Conservation (phyloP, 129 eudicot genomes). For the Smallanthus sonchifolius region DNA sequence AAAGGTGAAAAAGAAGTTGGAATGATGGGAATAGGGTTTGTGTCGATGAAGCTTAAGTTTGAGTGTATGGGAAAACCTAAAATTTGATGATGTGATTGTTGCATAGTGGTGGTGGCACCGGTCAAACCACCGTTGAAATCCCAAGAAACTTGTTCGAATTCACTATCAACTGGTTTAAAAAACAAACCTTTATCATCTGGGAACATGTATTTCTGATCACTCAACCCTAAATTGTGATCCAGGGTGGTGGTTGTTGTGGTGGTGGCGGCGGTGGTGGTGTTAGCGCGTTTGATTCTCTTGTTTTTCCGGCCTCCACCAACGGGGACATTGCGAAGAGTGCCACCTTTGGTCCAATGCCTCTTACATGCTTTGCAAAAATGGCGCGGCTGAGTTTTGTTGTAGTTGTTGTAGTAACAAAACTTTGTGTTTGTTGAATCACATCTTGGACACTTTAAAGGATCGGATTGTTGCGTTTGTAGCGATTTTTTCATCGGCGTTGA, state of each 20-base stretch:
- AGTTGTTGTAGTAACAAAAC: slow-evolving; percentile 90
- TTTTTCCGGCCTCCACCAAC: slow-evolving; percentile 95
- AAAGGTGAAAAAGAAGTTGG: slow-evolving; percentile 29
- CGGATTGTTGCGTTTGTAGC: slow-evolving; percentile 40
- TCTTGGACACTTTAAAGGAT: slow-evolving; percentile 65
- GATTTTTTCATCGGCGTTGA: slow-evolving; percentile 23
- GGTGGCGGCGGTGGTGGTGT: slow-evolving; percentile 15
- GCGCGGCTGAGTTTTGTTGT: slow-evolving; percentile 85
- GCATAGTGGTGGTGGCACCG: neutral
- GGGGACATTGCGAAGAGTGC: slow-evolving; percentile 89
- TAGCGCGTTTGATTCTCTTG: slow-evolving; percentile 53
- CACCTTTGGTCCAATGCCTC: slow-evolving; percentile 96
- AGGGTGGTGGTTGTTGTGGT: neutral
- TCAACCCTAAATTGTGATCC: slow-evolving; percentile 23
- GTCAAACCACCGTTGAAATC: slow-evolving; percentile 22
- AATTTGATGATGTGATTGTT: slow-evolving; percentile 30
- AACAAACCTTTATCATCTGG: slow-evolving; percentile 18
- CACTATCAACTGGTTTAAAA: slow-evolving; percentile 18
- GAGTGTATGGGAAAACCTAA: slow-evolving; percentile 45
- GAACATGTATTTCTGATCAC: slow-evolving; percentile 18
- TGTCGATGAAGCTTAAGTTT: slow-evolving; percentile 34
- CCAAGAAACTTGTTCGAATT: slow-evolving; percentile 34
- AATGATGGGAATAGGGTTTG: slow-evolving; percentile 22
- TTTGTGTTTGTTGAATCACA: slow-evolving; percentile 76
- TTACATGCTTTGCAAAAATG: slow-evolving; percentile 80